Percentiles rank a stretch among this genome's conserved stretches.
Evolutionary conservation across 768 basidiomycete genomes (phyloP).

Genomic region (Daedaleopsis nitida): DNA sequence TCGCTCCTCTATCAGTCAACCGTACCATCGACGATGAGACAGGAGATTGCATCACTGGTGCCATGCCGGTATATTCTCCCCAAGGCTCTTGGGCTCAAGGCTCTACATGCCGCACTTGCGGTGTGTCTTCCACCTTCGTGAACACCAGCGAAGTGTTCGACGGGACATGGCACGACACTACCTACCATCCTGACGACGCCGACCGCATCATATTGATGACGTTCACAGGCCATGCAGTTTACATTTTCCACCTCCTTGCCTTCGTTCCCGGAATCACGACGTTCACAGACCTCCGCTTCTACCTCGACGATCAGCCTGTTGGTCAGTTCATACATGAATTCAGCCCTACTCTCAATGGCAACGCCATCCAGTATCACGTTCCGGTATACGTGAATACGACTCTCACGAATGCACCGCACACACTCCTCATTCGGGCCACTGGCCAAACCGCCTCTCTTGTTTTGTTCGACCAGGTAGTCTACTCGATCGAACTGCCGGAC

Average conservation of each 20-base stretch:
- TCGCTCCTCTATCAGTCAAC: not conserved
- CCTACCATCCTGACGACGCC: not conserved
- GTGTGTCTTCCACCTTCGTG: not conserved
- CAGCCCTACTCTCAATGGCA: not conserved
- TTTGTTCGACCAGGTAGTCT: constrained; percentile 7
- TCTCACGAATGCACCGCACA: constrained; percentile 1
- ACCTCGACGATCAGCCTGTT: not conserved
- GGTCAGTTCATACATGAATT: constrained; percentile 1
- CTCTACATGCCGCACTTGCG: not conserved
- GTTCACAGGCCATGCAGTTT: constrained; percentile 10
- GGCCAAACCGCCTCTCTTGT: not conserved
- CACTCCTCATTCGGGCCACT: not conserved
- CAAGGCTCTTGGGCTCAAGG: constrained; percentile 3
- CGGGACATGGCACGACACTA: constrained; percentile 12
- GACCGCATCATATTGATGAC: not conserved
- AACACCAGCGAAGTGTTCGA: not conserved
- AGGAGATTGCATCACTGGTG: not conserved
- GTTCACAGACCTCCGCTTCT: constrained; percentile 1
- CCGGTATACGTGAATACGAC: constrained; percentile 1
- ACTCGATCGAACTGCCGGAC: not conserved
- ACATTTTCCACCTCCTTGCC: constrained; percentile 5
- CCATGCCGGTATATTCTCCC: not conserved
- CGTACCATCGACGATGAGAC: not conserved
- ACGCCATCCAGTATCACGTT: not conserved
- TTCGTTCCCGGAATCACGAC: constrained; percentile 1